Evolutionary conservation across 139 green algal genomes (phyloP).

Genomic region (Closterium sp.): DNA sequence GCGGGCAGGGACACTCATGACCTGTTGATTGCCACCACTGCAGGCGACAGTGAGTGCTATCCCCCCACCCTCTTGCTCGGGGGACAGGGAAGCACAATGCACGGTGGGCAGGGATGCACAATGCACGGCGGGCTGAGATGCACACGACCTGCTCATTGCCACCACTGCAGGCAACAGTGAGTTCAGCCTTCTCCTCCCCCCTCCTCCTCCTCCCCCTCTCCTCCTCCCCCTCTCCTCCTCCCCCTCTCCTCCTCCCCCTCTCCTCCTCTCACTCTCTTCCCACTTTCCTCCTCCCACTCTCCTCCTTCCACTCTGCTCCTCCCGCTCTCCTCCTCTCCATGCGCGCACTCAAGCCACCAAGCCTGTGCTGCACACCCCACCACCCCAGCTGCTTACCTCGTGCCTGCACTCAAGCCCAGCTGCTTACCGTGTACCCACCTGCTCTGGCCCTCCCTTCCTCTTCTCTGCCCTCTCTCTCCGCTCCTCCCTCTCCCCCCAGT

Average conservation of each 20-base stretch:
- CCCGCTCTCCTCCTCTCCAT: too few relatives aligned
- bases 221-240: too few relatives aligned
- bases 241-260: not conserved
- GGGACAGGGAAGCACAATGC: too few relatives aligned
- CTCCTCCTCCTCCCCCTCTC: too few relatives aligned
- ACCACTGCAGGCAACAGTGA: not conserved
- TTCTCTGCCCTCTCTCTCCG: not conserved
- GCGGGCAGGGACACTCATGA: constrained; percentile 33
- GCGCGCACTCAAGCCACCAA: too few relatives aligned
- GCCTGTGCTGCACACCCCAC: too few relatives aligned
- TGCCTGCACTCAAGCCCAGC: too few relatives aligned
- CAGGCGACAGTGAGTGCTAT: constrained; percentile 35
- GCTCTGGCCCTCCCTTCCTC: not conserved
- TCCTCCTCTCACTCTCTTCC: constrained; percentile 19
- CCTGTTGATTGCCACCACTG: constrained; percentile 33
- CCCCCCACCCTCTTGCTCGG: not conserved
- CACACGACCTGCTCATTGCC: constrained; percentile 47
- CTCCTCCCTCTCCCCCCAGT: constrained; percentile 14
- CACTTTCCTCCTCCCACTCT: not conserved
- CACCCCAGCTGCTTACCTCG: too few relatives aligned
- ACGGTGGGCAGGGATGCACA: not conserved
- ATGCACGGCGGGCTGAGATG: not conserved
- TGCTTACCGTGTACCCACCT: not conserved
- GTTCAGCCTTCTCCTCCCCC: too few relatives aligned
- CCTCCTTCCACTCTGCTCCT: too few relatives aligned